Percentiles rank a stretch among this genome's conserved stretches.
phyloP scores from a whole-genome alignment of 352 stramenopile species.

The Globisporangium radiosum region DNA sequence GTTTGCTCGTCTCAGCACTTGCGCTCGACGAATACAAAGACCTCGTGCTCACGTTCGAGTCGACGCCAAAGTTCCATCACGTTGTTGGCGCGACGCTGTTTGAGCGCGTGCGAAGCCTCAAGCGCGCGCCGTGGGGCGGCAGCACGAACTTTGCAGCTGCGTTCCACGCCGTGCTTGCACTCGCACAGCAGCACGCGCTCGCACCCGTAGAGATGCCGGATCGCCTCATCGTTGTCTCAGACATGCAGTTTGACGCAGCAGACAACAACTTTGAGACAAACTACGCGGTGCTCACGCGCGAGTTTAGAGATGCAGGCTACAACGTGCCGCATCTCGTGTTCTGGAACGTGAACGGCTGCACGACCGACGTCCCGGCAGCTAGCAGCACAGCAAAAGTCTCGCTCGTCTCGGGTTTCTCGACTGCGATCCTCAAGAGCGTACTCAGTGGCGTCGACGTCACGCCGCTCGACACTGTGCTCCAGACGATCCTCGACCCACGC shows the following conservation, averaged over 20 bases:
- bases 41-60: constrained; percentile 51
- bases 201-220: constrained; percentile 39
- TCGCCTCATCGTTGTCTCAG: constrained; percentile 68
- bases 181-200: constrained; percentile 29
- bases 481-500: constrained; percentile 20
- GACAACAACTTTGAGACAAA: constrained; percentile 34
- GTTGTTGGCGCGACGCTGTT: constrained; percentile 25
- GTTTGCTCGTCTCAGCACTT: constrained; percentile 33
- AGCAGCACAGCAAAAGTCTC: constrained; percentile 31
- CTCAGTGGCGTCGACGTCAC: constrained; percentile 11
- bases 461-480: constrained; percentile 15
- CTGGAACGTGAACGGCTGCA: constrained; percentile 59
- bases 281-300: constrained; percentile 28
- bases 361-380: constrained; percentile 24
- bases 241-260: constrained; percentile 57
- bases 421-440: constrained; percentile 32
- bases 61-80: constrained; percentile 27
- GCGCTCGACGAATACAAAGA: constrained; percentile 40
- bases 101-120: constrained; percentile 20
- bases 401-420: constrained; percentile 49
- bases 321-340: constrained; percentile 57
- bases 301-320: constrained; percentile 30
- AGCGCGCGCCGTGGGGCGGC: constrained; percentile 29
- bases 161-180: constrained; percentile 45
- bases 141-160: constrained; percentile 61